Evolutionary conservation across 306 rosid genomes (phyloP), one percentile per base, ranked within the genome.

Genomic region (Elaeagnus macrophylla): DNA sequence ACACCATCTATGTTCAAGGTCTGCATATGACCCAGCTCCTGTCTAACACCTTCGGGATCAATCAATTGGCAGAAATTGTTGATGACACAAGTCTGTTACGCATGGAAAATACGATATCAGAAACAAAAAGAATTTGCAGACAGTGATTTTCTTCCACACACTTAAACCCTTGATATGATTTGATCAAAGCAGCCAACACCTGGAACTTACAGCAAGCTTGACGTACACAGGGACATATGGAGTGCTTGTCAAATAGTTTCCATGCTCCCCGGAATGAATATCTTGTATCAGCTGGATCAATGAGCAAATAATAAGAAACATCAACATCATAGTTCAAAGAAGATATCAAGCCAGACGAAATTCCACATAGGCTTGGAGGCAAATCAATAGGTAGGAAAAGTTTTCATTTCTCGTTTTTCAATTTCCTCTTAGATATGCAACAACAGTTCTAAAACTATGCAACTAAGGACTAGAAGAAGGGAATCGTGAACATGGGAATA

Each of bases 41-140:
- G 85, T 60, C 82, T 82, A 52, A 82, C 69, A 60, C 94, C 83
- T 38, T 80, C 89, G 50, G 93, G 93, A 75, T 86, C 93, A 71
- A 86, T 75, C 82, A 91, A 81, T 71, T 84, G 95, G 72, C 99
- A 78, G 69, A 74, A 86, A 65, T 87, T 84, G 80, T 80, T 82
- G 47, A 91, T 59, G 56, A 77, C 66, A 69, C 82, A 84, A 69
- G 79, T 81, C 99, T 91, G 86, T 70, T 70, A 75, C 49, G 6
- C 49, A 45, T 11, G 15, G 7, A 14, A 45, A 45, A 45, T 45
- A n/a, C 4, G 16, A n/a, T 45, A 45, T 6, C 49, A 13, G 73
- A 72, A 53, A 45, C 57, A 67, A 37, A 12, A 59, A 37, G 51
- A 57, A 39, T 32, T 9, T 9, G 13, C 46, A 7, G 46, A 11